phyloP scores from a whole-genome alignment of 2,329 filamentous ascomycete genomes.

The Diaporthe destruens region DNA sequence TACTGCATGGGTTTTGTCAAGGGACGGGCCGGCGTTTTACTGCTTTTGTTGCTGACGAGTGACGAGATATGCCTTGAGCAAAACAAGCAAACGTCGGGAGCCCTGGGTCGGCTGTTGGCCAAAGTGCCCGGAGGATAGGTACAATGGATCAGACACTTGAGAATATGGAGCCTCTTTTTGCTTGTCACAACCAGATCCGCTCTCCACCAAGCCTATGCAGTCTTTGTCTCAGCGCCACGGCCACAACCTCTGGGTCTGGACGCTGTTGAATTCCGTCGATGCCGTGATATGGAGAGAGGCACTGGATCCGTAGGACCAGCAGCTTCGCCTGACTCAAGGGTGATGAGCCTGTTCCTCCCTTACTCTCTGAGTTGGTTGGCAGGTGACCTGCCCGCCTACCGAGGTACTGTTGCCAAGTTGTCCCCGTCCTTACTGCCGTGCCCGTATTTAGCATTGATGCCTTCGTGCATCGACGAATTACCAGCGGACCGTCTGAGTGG shows the following conservation, averaged over 20 bases:
- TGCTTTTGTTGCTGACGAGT: constrained; percentile 42
- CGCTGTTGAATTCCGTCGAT: not conserved
- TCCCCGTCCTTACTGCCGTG: not conserved
- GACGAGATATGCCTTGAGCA: constrained; percentile 33
- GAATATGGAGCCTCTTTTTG: constrained; percentile 31
- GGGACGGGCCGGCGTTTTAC: constrained; percentile 40
- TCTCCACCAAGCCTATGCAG: not conserved
- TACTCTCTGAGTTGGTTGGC: not conserved
- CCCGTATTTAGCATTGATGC: too few relatives aligned
- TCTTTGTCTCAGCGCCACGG: too few relatives aligned
- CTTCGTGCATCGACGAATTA: not conserved
- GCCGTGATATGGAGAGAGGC: not conserved
- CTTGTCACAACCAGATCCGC: constrained; percentile 4
- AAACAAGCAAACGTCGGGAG: constrained; percentile 35
- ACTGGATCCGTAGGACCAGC: not conserved
- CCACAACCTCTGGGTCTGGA: too few relatives aligned
- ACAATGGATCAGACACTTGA: constrained; percentile 35
- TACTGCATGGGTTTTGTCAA: constrained; percentile 41
- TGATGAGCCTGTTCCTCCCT: not conserved
- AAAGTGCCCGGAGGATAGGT: constrained; percentile 30
- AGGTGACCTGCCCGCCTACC: not conserved
- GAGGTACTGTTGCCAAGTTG: not conserved
- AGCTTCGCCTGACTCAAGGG: not conserved
- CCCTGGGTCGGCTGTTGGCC: constrained; percentile 31
- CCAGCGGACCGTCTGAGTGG: too few relatives aligned